These are phyloP conservation scores for Poa pratensis DNA, from an alignment of 176 grass and related monocot genomes.

Conservation along the genomic window DNA sequence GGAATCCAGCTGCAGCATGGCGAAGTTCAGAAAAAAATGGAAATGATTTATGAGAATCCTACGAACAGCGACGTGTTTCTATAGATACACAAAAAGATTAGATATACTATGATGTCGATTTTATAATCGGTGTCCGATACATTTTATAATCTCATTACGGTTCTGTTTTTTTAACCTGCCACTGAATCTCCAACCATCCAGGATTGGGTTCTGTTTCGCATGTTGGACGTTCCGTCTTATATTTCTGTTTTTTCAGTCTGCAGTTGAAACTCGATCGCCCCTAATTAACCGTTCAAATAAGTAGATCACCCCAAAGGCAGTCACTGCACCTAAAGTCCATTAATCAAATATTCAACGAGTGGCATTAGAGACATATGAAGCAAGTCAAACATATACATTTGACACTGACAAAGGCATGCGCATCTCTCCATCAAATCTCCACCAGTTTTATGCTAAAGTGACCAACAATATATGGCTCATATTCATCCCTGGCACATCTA, in stretches of 20 bases:
- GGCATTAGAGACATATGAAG: neutral
- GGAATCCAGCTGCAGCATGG: too few species aligned
- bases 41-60: neutral
- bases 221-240: too few species aligned
- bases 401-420: neutral
- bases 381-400: slow-evolving; percentile 11
- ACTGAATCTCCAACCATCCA: neutral
- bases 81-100: neutral
- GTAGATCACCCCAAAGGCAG: neutral
- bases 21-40: too few species aligned
- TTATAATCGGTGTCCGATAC: neutral
- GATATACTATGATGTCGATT: neutral
- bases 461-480: too few species aligned
- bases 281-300: neutral
- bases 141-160: neutral
- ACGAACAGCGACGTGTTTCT: neutral
- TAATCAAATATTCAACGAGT: neutral
- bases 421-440: neutral
- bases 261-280: neutral
- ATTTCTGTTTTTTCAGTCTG: neutral
- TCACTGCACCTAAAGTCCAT: neutral
- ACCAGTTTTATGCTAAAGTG: neutral
- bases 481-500: too few species aligned
- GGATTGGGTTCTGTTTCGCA: neutral
- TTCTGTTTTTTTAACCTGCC: neutral